Base-by-base conservation (phyloP, 192 early-diverging fungal species). In the Backusella circina region DNA sequence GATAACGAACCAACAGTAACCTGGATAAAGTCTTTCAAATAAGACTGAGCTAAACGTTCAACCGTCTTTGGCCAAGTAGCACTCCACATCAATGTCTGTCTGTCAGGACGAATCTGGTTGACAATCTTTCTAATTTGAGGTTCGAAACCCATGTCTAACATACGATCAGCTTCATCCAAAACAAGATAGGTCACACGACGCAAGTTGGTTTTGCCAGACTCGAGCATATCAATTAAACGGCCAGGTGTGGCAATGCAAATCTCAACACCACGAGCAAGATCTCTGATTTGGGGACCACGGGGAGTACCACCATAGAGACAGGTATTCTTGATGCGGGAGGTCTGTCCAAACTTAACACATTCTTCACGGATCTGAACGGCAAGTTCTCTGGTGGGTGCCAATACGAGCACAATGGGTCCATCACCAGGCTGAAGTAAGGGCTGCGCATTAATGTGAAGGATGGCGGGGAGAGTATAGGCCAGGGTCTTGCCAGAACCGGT, bases 81-180 rank as follows among this genome's bases (percentile, higher is more conserved):
- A 81, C 94, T 96, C 95, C 96, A 99, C 95, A 99, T 97, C 61
- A 99, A 89, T 23, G 97, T 99, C 82, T 99, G 98, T 73, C 98
- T 88, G 75, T 99, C 97, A 37, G 96, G 97, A 4, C 96, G 91
- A 83, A 98, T 98, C 82, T 96, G 96, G 70, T 96, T 95, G 12
- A 99, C 95, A 76, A 99, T 98, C 81, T 96, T 95, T 74, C 97
- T 92, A 80, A 99, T 97, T 83, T 99, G 97, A 57, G 95, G 95
- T 86, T 99, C 98, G 79, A 98, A 98, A 76, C 98, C 97, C 97
- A 99, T 98, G 82, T 99, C 97, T 73, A 99, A 84, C 97, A 98
- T 98, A 68, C 96, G 91, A 84, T 99, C 97, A n/a, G 97, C 97
- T 81, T 99, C 97, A 86, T 99, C 97, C 73, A 99, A 87, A 39